These are phyloP conservation scores for Candida argentea DNA, from an alignment of 805 yeast genomes.

Conservation along the genomic window DNA sequence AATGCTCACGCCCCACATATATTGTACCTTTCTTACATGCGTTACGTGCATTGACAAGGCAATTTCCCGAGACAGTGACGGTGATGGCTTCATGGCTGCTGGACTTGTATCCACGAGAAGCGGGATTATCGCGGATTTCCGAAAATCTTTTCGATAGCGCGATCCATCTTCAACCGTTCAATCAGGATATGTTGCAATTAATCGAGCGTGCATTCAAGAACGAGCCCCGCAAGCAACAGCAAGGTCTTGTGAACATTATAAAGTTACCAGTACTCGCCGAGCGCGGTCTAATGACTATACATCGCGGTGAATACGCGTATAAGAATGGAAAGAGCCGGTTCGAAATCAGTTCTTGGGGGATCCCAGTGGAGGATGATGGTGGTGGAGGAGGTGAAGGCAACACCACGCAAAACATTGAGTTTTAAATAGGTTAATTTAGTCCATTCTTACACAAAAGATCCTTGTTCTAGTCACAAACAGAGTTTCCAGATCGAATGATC, in stretches of 20 bases:
- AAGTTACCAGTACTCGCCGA: slow-evolving; percentile 68
- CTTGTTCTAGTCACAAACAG: neutral
- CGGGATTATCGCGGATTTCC: slow-evolving; percentile 34
- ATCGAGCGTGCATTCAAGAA: slow-evolving; percentile 61
- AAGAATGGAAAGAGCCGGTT: slow-evolving; percentile 74
- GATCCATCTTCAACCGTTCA: slow-evolving; percentile 71
- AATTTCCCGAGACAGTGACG: slow-evolving; percentile 35
- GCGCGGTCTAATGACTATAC: slow-evolving; percentile 69
- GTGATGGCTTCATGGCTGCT: slow-evolving; percentile 49
- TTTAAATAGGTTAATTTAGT: no score
- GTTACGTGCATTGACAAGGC: slow-evolving; percentile 43
- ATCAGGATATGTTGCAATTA: slow-evolving; percentile 56
- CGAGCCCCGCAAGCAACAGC: slow-evolving; percentile 69
- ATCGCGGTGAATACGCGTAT: slow-evolving; percentile 73
- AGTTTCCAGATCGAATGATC: neutral
- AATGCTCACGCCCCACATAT: slow-evolving; percentile 32
- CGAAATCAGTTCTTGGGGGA: slow-evolving; percentile 92
- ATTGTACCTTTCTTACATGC: slow-evolving; percentile 54
- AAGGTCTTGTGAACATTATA: slow-evolving; percentile 71
- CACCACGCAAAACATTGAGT: slow-evolving; percentile 1
- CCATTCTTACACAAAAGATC: neutral
- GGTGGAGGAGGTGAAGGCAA: slow-evolving; percentile 18
- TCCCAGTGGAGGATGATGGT: slow-evolving; percentile 83
- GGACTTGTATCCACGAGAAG: slow-evolving; percentile 53
- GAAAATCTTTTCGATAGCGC: slow-evolving; percentile 61